phyloP scores from a whole-genome alignment of 75 land plant species.

The Larix kaempferi region DNA sequence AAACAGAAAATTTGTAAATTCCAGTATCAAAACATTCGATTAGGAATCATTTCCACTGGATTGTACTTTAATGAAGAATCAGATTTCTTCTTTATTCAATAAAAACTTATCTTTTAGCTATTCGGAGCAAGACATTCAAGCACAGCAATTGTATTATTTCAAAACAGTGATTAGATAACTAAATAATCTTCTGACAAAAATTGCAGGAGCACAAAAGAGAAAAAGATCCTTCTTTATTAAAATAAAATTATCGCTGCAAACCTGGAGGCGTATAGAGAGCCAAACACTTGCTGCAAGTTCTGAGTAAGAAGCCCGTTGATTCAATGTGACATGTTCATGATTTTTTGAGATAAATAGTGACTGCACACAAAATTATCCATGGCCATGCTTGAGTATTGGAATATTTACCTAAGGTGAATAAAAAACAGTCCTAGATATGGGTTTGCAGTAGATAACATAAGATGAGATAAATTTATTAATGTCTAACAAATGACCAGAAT shows the following conservation, averaged over 20 bases:
- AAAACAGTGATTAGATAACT: not conserved
- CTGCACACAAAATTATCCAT: not conserved
- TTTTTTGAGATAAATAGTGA: conserved; percentile 26
- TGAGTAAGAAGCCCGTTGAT: conserved; percentile 76
- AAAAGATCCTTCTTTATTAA: not conserved
- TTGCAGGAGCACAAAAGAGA: not conserved
- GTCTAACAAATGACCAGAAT: not conserved
- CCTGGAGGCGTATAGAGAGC: conserved; percentile 97
- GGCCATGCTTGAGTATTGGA: conserved; percentile 2
- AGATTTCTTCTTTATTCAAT: not conserved
- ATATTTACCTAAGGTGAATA: not conserved
- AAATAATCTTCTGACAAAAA: not conserved
- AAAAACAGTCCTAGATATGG: not conserved
- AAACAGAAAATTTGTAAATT: not conserved
- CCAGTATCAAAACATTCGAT: not conserved
- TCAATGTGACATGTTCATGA: conserved; percentile 40
- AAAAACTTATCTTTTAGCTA: not conserved
- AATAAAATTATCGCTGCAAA: conserved; percentile 11
- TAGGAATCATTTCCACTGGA: not conserved
- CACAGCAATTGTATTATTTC: not conserved
- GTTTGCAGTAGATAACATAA: too few species aligned
- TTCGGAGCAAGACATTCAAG: not conserved
- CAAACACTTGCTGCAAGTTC: conserved; percentile 90
- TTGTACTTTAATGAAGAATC: not conserved
- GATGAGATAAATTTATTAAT: too few species aligned